Base-by-base conservation (phyloP, 1,139 yeast genomes). In the Oligophagozyma castellii region DNA sequence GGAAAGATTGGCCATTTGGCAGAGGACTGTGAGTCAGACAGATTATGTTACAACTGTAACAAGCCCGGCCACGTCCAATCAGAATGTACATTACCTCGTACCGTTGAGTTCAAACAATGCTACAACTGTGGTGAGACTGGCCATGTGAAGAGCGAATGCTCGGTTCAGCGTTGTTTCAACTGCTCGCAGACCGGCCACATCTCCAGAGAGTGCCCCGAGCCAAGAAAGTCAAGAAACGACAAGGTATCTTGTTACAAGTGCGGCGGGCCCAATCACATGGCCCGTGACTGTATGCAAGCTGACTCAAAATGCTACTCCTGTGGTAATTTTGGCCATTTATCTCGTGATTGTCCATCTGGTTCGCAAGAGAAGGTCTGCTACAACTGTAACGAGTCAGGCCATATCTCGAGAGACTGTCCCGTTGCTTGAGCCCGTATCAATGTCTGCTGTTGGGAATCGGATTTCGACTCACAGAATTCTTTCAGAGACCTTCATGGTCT, bases 1-100 rank as follows among this genome's bases (percentile, higher is more conserved):
- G 94, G 95, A 51, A 81, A 80, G 62, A 68, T 78, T 43, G 94
- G 94, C 46, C 94, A 83, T 65, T 68, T 80, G 51, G 94, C 94
- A 39, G 93, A 78, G 54, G 74, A 70, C 53, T 83, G 95, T 60
- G 70, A 73, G 44, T 81, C 79, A 58, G 67, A 74, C 37, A 75
- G 89, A 62, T 66, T 83, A 53, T 83, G 95, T 62, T 83, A 81
- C 76, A 83, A 83, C 73, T 83, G 95, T 60, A 80, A 77, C 53
- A 68, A 75, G 57, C 77, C 93, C 37, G 93, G 93, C 40, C 95
- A 83, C 59, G 84, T 81, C 58, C 79, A 92, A 36, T 68, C 71
- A 44, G 92, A 78, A 42, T 83, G 95, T 58, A 78, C 92, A 27
- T 73, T 74, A 53, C 93, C 93, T 53, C 80, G 76, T 58, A 79